Base-by-base conservation (phyloP, 106 monocot species). In the Amphibolis antarctica region DNA sequence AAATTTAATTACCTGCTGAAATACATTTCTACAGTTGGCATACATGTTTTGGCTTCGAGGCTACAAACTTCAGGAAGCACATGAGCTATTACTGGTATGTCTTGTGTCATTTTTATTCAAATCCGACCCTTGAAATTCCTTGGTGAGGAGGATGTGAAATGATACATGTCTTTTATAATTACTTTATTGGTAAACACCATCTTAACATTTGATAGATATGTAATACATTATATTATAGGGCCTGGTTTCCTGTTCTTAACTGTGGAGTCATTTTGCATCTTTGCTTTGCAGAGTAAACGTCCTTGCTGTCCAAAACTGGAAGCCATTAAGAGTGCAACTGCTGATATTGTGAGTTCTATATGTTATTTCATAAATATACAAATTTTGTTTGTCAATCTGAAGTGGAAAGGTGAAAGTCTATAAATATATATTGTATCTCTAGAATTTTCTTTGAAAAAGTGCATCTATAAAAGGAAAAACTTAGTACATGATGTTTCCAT, bases 41-140 rank as follows among this genome's bases (percentile, higher is more conserved):
- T 93, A 85, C 60, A 85, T 93, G 93, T 93, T 83, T 59, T 93
- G 93, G 93, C 59, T 93, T 68, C 80, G 68, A 62, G 88, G 75
- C 53, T 89, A 83, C 67, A 71, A 78, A 47, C 86, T 89, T 50
- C 63, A 62, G 42, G 83, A 93, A 74, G 93, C 77, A 64, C 59
- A 80, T 72, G 65, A 76, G 52, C 58, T 87, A 53, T 64, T 98
- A 23, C 73, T 66, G 90, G 96, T 96, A 86, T 58, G 27, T 14
- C 19, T 15, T 15, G 1, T 14, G 46, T 23, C 19, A 23, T 46
- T 63, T 61, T 21, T 43, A 0, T 0, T 55, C 24, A 12, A 26
- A 26, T 55, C 13, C 7, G 10, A 24, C 55, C 0, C 9, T 26
- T 5, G 10, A 55, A 20, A 10, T 55, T 49, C n/a, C 49, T 49